Evolutionary conservation across 2,329 filamentous ascomycete genomes (phyloP).

Genomic region (Cucurbitaria berberidis): DNA sequence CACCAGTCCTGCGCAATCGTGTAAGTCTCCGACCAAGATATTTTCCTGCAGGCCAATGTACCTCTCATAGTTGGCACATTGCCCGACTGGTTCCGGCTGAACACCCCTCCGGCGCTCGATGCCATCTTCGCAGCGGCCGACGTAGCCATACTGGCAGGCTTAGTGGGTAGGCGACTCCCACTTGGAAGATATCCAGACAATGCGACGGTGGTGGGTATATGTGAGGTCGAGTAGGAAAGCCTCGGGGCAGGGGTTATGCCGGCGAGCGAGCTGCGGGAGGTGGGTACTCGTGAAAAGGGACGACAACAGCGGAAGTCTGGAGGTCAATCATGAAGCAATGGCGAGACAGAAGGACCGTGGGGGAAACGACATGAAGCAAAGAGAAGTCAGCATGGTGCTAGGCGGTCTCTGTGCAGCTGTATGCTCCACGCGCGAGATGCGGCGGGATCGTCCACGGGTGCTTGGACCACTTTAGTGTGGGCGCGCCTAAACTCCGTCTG

Average conservation of each 20-base stretch:
- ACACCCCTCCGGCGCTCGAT: conserved; percentile 47
- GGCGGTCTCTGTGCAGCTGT: conserved; percentile 31
- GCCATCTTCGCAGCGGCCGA: conserved; percentile 46
- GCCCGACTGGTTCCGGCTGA: conserved; percentile 51
- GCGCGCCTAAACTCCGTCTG: conserved; percentile 13
- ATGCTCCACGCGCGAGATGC: conserved; percentile 31
- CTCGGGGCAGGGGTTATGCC: conserved; percentile 35
- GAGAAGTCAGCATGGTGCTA: conserved; percentile 26
- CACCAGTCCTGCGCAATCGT: conserved; percentile 69
- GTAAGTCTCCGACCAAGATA: conserved; percentile 17
- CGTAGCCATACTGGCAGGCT: conserved; percentile 28
- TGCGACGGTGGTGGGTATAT: conserved; percentile 23
- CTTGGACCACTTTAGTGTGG: conserved; percentile 17
- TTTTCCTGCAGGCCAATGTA: conserved; percentile 13
- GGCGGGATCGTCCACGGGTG: conserved; percentile 23
- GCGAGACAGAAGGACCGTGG: conserved; percentile 6
- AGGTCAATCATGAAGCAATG: conserved; percentile 25
- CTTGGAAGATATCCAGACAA: conserved; percentile 37
- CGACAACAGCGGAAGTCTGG: conserved; percentile 15
- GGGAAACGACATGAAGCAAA: conserved; percentile 11
- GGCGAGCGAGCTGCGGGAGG: conserved; percentile 26
- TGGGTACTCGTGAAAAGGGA: conserved; percentile 31
- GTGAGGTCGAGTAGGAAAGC: conserved; percentile 6
- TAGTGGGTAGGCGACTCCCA: conserved; percentile 40
- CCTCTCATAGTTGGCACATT: conserved; percentile 53